Conservation (phyloP, 2,329 filamentous ascomycete genomes). For the Ascochyta rabiei region DNA sequence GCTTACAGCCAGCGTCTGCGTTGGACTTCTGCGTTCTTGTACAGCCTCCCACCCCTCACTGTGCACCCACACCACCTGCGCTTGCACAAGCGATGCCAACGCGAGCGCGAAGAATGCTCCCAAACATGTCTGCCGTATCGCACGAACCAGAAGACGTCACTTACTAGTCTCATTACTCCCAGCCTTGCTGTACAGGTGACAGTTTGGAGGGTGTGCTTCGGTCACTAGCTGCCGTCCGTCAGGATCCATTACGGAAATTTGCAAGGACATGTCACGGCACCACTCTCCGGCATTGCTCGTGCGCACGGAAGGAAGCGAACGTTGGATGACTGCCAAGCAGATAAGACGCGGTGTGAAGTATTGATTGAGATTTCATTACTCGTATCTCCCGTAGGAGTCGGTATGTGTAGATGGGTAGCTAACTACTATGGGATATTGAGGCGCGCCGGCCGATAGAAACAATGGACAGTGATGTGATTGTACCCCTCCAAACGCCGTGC, state of each 20-base stretch:
- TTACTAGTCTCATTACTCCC: slow-evolving; percentile 2
- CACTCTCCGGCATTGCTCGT: slow-evolving; percentile 8
- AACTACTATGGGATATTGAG: slow-evolving; percentile 18
- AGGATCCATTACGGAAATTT: slow-evolving; percentile 17
- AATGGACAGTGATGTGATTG: slow-evolving; percentile 5
- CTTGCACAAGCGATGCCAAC: slow-evolving; percentile 3
- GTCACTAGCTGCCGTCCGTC: slow-evolving; percentile 13
- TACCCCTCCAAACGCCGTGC: slow-evolving; percentile 15
- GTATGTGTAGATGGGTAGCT: slow-evolving; percentile 12
- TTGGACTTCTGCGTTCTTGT: slow-evolving; percentile 11
- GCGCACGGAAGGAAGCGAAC: slow-evolving; percentile 17
- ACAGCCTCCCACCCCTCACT: slow-evolving; percentile 14
- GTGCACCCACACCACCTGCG: slow-evolving; percentile 15
- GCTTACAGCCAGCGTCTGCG: neutral
- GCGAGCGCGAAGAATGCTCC: slow-evolving; percentile 10
- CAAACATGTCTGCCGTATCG: slow-evolving; percentile 4
- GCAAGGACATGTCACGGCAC: slow-evolving; percentile 10
- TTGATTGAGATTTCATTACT: slow-evolving; percentile 19
- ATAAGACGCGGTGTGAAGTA: slow-evolving; percentile 12
- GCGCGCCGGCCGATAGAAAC: slow-evolving; percentile 18
- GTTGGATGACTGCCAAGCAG: slow-evolving; percentile 9
- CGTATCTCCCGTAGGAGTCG: slow-evolving; percentile 7
- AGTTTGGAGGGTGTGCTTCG: slow-evolving; percentile 2
- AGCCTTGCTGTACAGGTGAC: slow-evolving; percentile 6
- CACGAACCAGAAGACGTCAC: slow-evolving; percentile 1